Base-by-base conservation (phyloP, 306 rosid genomes). In the Cucumis hystrix region DNA sequence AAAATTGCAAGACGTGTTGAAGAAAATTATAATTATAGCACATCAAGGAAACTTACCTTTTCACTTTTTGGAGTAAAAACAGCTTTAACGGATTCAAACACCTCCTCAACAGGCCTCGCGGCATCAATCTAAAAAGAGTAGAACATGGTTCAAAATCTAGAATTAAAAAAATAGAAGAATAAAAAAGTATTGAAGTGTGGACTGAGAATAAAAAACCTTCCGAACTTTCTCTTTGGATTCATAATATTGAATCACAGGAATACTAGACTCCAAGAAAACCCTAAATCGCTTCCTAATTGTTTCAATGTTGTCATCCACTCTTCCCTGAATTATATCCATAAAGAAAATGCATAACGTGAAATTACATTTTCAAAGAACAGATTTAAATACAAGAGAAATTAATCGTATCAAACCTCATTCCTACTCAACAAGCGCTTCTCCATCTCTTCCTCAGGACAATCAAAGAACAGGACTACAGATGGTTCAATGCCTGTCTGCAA, bases 241-340 rank as follows among this genome's bases (percentile, higher is more conserved):
- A 79, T 92, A 96, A 81, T 92, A 81, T 78, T 86, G 78, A 80
- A 96, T 66, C 84, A 96, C 99, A 16, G 96, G 97, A 80, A 89
- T 91, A 79, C 97, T 96, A 64, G 93, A 96, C 33, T 96, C 97
- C 80, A 88, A 75, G 85, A 92, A 96, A 88, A 96, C 98, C 82
- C 80, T 88, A 79, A 96, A 96, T 58, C 99, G 84, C 85, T 96
- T 96, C 90, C 96, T 91, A 79, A 96, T 92, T 76, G 98, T 96
- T 85, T 96, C 99, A 77, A 88, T 85, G 76, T 96, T 96, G 86
- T 96, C 99, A 80, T 96, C 99, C 75, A 83, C 98, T 84, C 98
- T 89, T 78, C 98, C 99, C 98, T 92, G 75, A 39, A 90, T 58
- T 72, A 84, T 60, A 57, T 52, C 33, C 76, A 80, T 78, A 62